Base-by-base conservation (phyloP, 2,329 filamentous ascomycete genomes). In the Aschersonia sp. region DNA sequence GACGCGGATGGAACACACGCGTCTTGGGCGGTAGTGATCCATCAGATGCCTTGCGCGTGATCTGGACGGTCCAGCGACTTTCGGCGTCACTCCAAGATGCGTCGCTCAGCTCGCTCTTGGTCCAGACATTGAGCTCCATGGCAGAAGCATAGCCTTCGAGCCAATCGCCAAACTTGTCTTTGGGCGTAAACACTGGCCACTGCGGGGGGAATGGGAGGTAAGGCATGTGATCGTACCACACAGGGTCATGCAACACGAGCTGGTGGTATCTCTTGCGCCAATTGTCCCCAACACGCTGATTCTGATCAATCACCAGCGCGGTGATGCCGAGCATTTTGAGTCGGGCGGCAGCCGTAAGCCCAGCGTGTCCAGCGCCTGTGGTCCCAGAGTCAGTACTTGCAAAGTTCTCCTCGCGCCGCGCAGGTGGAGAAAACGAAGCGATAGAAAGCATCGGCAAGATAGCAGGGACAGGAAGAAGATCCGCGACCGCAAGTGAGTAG, bases 101-200 rank as follows among this genome's bases (percentile, higher is more conserved):
- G 0, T 64, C 60, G 1, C 57, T 60, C 0, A 84, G 54, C 1
- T 64, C 69, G 0, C 78, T 77, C 9, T 61, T 63, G 0, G 68
- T 75, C 81, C 81, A 85, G 30, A 83, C 72, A 51, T 85, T 81
- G 41, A 86, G 69, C 54, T 86, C 82, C n/a, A 85, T 67, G 0
- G 78, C 61, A 5, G 66, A 71, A 1, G 73, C 81, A 53, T 86
- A 85, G 0, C 72, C 65, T 53, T 84, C 80, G 51, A 85, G 79
- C 63, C 78, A 86, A 42, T 83, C 78, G 1, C 70, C 82, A 0
- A 85, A 65, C 56, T 85, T 85, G 59, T 85, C 81, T 57, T 85
- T 85, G 5, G 81, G 79, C 0, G 80, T 83, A 59, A 83, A 86
- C 12, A 82, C 65, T 4, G 81, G 81, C 81, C 81, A 86, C 46